These are phyloP conservation scores for Poteriospumella lacustris DNA, from an alignment of 108 stramenopile genomes.

Conservation along the genomic window DNA sequence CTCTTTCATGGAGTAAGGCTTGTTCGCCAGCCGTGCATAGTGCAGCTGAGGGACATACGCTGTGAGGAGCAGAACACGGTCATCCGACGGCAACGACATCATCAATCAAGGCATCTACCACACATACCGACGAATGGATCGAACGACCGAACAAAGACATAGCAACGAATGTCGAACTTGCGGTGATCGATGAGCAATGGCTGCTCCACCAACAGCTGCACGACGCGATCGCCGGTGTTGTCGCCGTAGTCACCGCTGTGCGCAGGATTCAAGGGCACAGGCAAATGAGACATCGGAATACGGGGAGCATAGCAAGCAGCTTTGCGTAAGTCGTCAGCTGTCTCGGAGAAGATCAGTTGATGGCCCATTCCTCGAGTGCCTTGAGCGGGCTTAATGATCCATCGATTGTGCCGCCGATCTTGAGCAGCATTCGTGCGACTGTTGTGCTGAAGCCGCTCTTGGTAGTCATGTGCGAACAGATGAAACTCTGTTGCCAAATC, in stretches of 20 bases:
- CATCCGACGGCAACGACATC: too few relatives aligned
- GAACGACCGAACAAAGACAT: not conserved
- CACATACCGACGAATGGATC: not conserved
- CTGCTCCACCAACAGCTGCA: not conserved
- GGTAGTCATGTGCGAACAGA: not conserved
- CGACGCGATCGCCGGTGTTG: not conserved
- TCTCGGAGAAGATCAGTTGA: not conserved
- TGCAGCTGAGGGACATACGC: not conserved
- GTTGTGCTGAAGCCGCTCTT: not conserved
- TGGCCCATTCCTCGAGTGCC: not conserved
- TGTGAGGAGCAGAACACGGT: too few relatives aligned
- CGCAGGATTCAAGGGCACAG: too few relatives aligned
- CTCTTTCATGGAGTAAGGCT: not conserved
- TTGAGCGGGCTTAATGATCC: constrained; percentile 17
- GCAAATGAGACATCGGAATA: too few relatives aligned
- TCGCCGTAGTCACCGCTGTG: too few relatives aligned
- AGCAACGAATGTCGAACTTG: not conserved
- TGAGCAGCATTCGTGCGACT: not conserved
- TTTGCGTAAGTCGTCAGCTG: not conserved
- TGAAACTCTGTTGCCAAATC: constrained; percentile 13
- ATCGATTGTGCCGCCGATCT: too few relatives aligned
- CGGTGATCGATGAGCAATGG: not conserved
- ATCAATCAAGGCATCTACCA: too few relatives aligned
- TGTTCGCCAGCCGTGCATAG: constrained; percentile 2
- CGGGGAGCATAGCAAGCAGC: not conserved